Evolutionary conservation across 164 flowering plant genomes (phyloP).

Genomic region (Protea cynaroides): DNA sequence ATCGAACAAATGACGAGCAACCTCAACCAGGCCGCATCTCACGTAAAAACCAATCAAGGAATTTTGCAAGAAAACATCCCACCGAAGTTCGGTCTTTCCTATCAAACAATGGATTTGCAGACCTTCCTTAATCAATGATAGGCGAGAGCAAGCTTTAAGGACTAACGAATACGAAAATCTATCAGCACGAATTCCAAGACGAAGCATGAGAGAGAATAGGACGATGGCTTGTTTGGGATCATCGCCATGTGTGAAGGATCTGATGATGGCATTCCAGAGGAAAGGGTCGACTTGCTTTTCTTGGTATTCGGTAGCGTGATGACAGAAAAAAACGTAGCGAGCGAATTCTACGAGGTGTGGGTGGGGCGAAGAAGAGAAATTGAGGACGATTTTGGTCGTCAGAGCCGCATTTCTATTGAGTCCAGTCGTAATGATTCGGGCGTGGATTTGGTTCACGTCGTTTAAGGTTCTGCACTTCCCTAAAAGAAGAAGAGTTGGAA

Average conservation of each 20-base stretch:
- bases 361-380: slow-evolving; percentile 38
- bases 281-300: slow-evolving; percentile 25
- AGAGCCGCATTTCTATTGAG: slow-evolving; percentile 31
- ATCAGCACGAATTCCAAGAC: slow-evolving; percentile 37
- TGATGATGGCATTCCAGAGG: slow-evolving; percentile 58
- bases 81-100: slow-evolving; percentile 34
- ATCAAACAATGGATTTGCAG: slow-evolving; percentile 59
- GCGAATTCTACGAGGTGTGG: slow-evolving; percentile 43
- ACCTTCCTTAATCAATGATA: slow-evolving; percentile 37
- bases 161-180: slow-evolving; percentile 50
- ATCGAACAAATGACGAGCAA: slow-evolving; percentile 48
- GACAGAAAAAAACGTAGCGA: slow-evolving; percentile 39
- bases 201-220: slow-evolving; percentile 47
- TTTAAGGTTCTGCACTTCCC: slow-evolving; percentile 36
- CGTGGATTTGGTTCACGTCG: slow-evolving; percentile 56
- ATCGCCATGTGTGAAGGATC: slow-evolving; percentile 46
- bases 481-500: slow-evolving; percentile 33
- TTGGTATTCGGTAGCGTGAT: slow-evolving; percentile 7
- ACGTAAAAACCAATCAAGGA: slow-evolving; percentile 41
- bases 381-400: slow-evolving; percentile 41
- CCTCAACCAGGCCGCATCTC: slow-evolving; percentile 35
- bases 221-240: slow-evolving; percentile 34
- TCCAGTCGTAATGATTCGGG: slow-evolving; percentile 54
- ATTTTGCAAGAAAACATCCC: slow-evolving; percentile 49
- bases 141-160: slow-evolving; percentile 55